Percentiles rank a stretch among this genome's conserved stretches.
Evolutionary conservation across 441 rosid species (phyloP).

Genomic region (Populus hybrid): DNA sequence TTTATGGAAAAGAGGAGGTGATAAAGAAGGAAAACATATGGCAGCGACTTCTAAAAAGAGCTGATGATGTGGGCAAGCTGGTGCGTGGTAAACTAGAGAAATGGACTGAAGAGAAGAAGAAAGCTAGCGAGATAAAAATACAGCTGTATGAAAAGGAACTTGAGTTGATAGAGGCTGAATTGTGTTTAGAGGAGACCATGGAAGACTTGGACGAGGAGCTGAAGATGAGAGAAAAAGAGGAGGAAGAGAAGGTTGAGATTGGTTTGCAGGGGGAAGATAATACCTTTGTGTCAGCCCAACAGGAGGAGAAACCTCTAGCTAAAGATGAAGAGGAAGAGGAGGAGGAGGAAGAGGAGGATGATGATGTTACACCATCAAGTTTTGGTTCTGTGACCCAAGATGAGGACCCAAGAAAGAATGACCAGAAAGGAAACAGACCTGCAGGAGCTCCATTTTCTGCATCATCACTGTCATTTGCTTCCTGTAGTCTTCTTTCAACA

Average conservation of each 20-base stretch:
- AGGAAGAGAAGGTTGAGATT: slow-evolving; percentile 43
- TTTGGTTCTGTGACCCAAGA: slow-evolving; percentile 61
- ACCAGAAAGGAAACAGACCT: slow-evolving; percentile 43
- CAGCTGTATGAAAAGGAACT: slow-evolving; percentile 63
- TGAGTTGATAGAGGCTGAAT: slow-evolving; percentile 72
- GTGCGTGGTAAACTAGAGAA: slow-evolving; percentile 55
- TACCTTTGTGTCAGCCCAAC: slow-evolving; percentile 25
- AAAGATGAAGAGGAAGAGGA: slow-evolving; percentile 32
- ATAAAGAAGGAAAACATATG: slow-evolving; percentile 41
- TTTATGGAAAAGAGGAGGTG: slow-evolving; percentile 55
- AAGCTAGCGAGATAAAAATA: slow-evolving; percentile 50
- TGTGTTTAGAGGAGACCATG: slow-evolving; percentile 79
- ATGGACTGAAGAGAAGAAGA: slow-evolving; percentile 76
- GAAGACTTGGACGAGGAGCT: slow-evolving; percentile 73
- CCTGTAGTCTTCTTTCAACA: slow-evolving; percentile 57
- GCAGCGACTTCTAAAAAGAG: slow-evolving; percentile 40
- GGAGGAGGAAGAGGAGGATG: slow-evolving; percentile 42
- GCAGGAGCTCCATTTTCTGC: slow-evolving; percentile 61
- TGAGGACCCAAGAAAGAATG: slow-evolving; percentile 30
- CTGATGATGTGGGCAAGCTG: slow-evolving; percentile 55
- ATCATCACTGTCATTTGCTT: slow-evolving; percentile 65
- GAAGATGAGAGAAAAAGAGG: slow-evolving; percentile 58
- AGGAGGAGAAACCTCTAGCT: slow-evolving; percentile 36
- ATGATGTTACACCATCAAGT: slow-evolving; percentile 59
- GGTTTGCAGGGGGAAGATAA: slow-evolving; percentile 48